Evolutionary conservation across 192 early-diverging fungal genomes (phyloP).

Genomic region (Helicostylum pulchrum): DNA sequence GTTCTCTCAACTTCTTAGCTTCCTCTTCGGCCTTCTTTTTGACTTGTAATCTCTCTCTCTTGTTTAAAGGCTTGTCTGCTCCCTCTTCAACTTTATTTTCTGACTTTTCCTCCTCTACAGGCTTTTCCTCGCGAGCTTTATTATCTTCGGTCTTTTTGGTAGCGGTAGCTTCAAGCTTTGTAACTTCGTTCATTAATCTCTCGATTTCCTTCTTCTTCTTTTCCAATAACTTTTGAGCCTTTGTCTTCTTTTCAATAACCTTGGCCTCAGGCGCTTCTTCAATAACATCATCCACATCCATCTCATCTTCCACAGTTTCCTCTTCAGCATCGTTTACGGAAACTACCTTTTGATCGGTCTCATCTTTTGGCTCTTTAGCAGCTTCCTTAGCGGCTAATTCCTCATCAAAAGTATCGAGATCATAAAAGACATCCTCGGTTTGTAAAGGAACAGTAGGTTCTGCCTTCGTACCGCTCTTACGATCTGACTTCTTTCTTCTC

Average conservation of each 20-base stretch:
- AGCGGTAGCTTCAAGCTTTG: neutral
- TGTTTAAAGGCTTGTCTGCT: conserved; percentile 34
- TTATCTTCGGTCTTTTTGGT: conserved; percentile 56
- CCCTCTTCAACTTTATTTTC: conserved; percentile 23
- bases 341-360: neutral
- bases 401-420: conserved; percentile 82
- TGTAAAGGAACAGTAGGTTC: conserved; percentile 47
- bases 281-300: neutral
- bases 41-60: conserved; percentile 10
- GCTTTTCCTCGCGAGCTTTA: conserved; percentile 56
- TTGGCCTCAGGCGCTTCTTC: conserved; percentile 8
- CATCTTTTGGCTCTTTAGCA: neutral
- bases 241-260: conserved; percentile 16
- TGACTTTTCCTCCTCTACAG: conserved; percentile 18
- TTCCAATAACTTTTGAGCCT: conserved; percentile 3
- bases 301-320: neutral
- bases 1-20: conserved; percentile 11
- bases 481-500: conserved; percentile 19
- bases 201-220: conserved; percentile 20
- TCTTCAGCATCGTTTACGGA: neutral
- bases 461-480: conserved; percentile 35
- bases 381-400: conserved; percentile 30
- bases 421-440: conserved; percentile 57
- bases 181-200: conserved; percentile 10
- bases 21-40: conserved; percentile 30